Evolutionary conservation across 106 monocot genomes (phyloP), one percentile per base, ranked within the genome.

Genomic region (Platanthera guangdongensis): DNA sequence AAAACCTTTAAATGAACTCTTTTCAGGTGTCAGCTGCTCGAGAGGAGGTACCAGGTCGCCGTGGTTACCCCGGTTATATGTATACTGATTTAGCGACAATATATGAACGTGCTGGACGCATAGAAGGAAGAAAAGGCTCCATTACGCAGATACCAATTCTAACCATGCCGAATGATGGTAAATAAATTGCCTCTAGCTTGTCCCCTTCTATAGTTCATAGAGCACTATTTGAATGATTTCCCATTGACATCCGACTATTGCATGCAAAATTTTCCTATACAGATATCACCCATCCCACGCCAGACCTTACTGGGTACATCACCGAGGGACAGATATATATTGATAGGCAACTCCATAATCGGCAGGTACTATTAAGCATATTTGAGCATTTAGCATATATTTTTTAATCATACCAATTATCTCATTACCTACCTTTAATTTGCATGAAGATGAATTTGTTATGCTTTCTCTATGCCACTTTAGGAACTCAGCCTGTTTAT

Each of bases 81-180:
- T 97, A 97, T 81, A 97, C 97, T 79, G 97, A 97, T 91, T 80
- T 97, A 73, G 97, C 97, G 67, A 97, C 97, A 62, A 97, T 97
- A 74, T 97, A 97, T 89, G 97, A 97, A 57, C 93, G 97, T 72
- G 97, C 97, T 78, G 97, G 97, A 51, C 93, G 97, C 82, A 97
- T 97, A 57, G 97, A 97, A 86, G 97, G 97, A 85, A 87, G 97
- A 83, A 91, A 90, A 76, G 97, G 97, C 67, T 97, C 97, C 68
- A 97, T 97, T 59, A 97, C 97, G 18, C 97, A 97, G 77, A 97
- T 97, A 54, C 97, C 97, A 10, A 97, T 97, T 25, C 82, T 97
- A 32, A 97, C 97, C 47, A 97, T 97, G 97, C 97, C 97, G 52
- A 97, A 97, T 89, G 97, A 97, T 87, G 97, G 97, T 97, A 86